Evolutionary conservation across 106 monocot genomes (phyloP).

Genomic region (Dactylorhiza incarnata): DNA sequence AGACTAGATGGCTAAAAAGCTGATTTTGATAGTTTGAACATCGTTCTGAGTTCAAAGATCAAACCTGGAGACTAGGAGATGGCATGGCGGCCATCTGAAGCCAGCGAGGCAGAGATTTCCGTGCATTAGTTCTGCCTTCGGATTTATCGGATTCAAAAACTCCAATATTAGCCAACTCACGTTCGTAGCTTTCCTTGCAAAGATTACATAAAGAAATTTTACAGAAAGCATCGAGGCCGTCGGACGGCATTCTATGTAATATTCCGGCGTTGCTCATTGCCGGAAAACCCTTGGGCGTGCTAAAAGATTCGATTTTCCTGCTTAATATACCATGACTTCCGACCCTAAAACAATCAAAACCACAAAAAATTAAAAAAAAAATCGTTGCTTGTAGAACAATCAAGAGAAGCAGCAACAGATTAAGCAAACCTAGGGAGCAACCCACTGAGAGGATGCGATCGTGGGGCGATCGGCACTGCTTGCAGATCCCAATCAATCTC

Average conservation of each 20-base stretch:
- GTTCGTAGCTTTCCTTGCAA: slow-evolving; percentile 55
- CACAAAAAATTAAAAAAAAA: background rate
- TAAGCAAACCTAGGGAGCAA: slow-evolving; percentile 35
- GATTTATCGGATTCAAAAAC: slow-evolving; percentile 46
- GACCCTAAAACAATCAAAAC: slow-evolving; percentile 14
- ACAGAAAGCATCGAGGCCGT: background rate
- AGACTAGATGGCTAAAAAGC: background rate
- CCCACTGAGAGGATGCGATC: slow-evolving; percentile 16
- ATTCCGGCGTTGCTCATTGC: background rate
- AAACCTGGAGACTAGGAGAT: slow-evolving; percentile 30
- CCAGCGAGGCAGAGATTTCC: slow-evolving; percentile 59
- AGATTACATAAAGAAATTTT: slow-evolving; percentile 22
- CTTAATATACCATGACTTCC: slow-evolving; percentile 36
- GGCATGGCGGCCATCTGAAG: slow-evolving; percentile 43
- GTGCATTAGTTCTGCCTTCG: slow-evolving; percentile 13
- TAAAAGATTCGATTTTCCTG: slow-evolving; percentile 33
- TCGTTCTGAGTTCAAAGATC: background rate
- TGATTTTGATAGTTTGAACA: background rate
- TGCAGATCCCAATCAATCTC: slow-evolving; percentile 85
- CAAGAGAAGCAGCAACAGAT: background rate
- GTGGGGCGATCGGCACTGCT: slow-evolving; percentile 59
- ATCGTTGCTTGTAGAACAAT: background rate
- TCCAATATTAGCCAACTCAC: slow-evolving; percentile 46
- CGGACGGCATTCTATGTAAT: background rate
- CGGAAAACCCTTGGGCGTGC: slow-evolving; percentile 19